A percentile compares a stretch with the other conserved stretches of the same genome.
Conservation (phyloP, 108 stramenopile genomes). For the Skeletonema costatum region DNA sequence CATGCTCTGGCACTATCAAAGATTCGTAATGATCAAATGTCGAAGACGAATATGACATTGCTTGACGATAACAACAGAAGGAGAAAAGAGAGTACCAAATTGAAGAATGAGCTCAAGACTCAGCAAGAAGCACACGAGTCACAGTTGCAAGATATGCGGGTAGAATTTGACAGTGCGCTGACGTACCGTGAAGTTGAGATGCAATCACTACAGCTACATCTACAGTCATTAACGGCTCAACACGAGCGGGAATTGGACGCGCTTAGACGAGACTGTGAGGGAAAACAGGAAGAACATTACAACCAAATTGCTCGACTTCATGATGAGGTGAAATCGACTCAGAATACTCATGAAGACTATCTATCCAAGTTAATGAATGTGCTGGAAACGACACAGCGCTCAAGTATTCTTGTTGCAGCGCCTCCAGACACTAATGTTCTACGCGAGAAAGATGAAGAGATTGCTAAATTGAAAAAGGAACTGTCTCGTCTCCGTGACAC, state of each 20-base stretch:
- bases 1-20: slow-evolving; percentile 46
- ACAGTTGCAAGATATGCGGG: slow-evolving; percentile 44
- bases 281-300: slow-evolving; percentile 50
- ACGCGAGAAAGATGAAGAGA: slow-evolving; percentile 44
- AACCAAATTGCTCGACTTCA: slow-evolving; percentile 50
- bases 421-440: slow-evolving; percentile 12
- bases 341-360: slow-evolving; percentile 63
- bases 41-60: slow-evolving; percentile 37
- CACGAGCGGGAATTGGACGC: slow-evolving; percentile 27
- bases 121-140: slow-evolving; percentile 39
- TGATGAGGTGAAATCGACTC: slow-evolving; percentile 59
- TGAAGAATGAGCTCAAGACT: slow-evolving; percentile 48
- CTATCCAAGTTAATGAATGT: slow-evolving; percentile 68
- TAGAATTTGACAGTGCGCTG: slow-evolving; percentile 40
- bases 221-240: neutral
- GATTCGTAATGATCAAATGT: slow-evolving; percentile 46
- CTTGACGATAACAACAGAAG: slow-evolving; percentile 40
- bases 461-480: slow-evolving; percentile 26
- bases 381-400: slow-evolving; percentile 58
- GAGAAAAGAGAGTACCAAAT: slow-evolving; percentile 35
- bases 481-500: slow-evolving; percentile 11
- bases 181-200: slow-evolving; percentile 40
- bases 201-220: slow-evolving; percentile 18
- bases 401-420: neutral
- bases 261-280: slow-evolving; percentile 36